These are phyloP conservation scores for Coffea humblotiana DNA, from an alignment of 305 asterid genomes.

Conservation along the genomic window DNA sequence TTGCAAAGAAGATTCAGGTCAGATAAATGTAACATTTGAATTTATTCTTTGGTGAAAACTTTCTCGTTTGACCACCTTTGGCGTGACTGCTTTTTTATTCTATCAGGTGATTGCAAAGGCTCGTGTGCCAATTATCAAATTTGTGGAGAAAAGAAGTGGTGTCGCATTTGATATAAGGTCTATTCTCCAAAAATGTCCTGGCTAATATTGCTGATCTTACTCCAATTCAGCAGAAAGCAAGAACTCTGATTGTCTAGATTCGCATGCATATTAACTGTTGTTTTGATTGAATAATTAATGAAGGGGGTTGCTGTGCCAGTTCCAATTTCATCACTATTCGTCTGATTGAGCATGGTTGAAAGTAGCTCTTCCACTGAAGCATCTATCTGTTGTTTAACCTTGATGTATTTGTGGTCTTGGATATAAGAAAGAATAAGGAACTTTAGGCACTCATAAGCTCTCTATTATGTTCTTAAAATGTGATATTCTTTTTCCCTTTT, in stretches of 20 bases:
- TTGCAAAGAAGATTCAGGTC: conserved; percentile 93
- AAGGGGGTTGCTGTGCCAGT: neutral
- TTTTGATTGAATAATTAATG: neutral
- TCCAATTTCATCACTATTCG: neutral
- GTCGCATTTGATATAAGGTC: conserved; percentile 86
- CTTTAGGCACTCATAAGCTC: too few relatives aligned
- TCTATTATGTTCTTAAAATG: neutral
- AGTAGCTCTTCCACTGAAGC: neutral
- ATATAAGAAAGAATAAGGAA: neutral
- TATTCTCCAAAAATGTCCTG: neutral
- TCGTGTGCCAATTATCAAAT: conserved; percentile 88
- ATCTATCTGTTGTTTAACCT: neutral
- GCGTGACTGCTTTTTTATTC: neutral
- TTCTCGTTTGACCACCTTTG: neutral
- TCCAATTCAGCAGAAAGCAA: conserved; percentile 1
- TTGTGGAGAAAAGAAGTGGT: conserved; percentile 89
- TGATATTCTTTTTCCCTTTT: conserved; percentile 5
- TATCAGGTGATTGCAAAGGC: conserved; percentile 90
- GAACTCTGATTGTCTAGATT: neutral
- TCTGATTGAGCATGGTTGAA: neutral
- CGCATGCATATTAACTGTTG: neutral
- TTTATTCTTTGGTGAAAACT: neutral
- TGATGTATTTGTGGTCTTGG: neutral
- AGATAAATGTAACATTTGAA: conserved; percentile 1
- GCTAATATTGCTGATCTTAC: neutral